Evolutionary conservation across 768 basidiomycete genomes (phyloP).

Genomic region (Guyanaporus albipodus): DNA sequence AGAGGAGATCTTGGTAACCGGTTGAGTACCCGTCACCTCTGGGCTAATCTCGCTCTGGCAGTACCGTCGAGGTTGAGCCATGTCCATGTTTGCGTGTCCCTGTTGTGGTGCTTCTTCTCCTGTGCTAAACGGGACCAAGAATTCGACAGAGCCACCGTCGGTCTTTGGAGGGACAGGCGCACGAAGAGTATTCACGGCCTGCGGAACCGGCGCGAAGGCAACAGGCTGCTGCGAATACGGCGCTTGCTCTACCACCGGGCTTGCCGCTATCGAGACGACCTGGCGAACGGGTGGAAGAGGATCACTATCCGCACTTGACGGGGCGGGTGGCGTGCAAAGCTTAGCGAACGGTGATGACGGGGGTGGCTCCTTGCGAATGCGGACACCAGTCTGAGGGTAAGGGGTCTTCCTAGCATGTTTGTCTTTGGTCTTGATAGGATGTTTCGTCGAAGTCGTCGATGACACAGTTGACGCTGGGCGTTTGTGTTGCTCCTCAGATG

Average conservation of each 20-base stretch:
- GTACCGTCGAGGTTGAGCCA: constrained; percentile 16
- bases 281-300: constrained; percentile 6
- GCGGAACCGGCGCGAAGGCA: constrained; percentile 10
- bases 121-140: constrained; percentile 21
- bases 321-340: constrained; percentile 1
- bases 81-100: constrained; percentile 13
- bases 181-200: constrained; percentile 1
- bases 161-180: constrained; percentile 12
- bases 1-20: constrained; percentile 7
- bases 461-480: constrained; percentile 6
- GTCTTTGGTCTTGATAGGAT: constrained; percentile 32
- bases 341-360: constrained; percentile 23
- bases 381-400: constrained; percentile 46
- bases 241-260: constrained; percentile 9
- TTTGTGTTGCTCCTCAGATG: constrained; percentile 15
- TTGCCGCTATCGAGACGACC: constrained; percentile 10
- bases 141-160: constrained; percentile 18
- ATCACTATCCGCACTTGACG: constrained; percentile 13
- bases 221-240: constrained; percentile 12
- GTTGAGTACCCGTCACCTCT: constrained; percentile 7
- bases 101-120: constrained; percentile 14
- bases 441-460: constrained; percentile 9
- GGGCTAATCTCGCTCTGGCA: constrained; percentile 10
- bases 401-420: constrained; percentile 40
- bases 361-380: constrained; percentile 38